Base-by-base conservation (phyloP, 78 protist genomes). In the Dictyostelium intermedium region DNA sequence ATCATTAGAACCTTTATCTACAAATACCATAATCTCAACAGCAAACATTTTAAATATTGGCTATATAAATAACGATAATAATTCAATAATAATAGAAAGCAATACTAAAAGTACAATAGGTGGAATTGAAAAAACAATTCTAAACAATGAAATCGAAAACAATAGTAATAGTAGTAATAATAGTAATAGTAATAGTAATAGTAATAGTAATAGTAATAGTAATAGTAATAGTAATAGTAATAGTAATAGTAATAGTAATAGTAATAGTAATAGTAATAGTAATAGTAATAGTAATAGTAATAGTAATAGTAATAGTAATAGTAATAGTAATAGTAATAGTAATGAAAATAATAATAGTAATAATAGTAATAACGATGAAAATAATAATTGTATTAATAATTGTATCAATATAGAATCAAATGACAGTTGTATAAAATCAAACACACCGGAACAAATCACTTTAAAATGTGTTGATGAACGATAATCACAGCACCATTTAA, bases 311-410 rank as follows among this genome's bases (percentile, higher is more conserved):
- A 78, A 47, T 47, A 78, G 5, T 30, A 79, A 47, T 79, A 79
- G 30, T 79, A 79, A 10, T 47, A 50, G 13, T 30, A 77, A 76
- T 39, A 39, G 41, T n/a, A 77, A 41, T 43, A 43, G 1, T n/a
- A n/a, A 76, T 37, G 8, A 23, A 3, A 39, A 20, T 23, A 34
- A 2, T 23, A 76, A 0, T 39, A 41, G 2, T 23, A 77, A 41
- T 41, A 77, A 2, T 41, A 77, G 27, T n/a, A 41, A n/a, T n/a
- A 47, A 77, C 5, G 25, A 20, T 25, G 41, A 77, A 20, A n/a
- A 35, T 10, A 77, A 41, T 43, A 77, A 77, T 43, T n/a, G 60
- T 77, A 77, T n/a, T 76, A 76, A 76, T 77, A 77, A 77, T 73
- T 37, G 81, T 73, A 30, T 35, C 81, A 66, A 66, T 66, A 66